Base-by-base conservation (phyloP, 495 filamentous ascomycete species). In the Beverwykella pulmonaria region DNA sequence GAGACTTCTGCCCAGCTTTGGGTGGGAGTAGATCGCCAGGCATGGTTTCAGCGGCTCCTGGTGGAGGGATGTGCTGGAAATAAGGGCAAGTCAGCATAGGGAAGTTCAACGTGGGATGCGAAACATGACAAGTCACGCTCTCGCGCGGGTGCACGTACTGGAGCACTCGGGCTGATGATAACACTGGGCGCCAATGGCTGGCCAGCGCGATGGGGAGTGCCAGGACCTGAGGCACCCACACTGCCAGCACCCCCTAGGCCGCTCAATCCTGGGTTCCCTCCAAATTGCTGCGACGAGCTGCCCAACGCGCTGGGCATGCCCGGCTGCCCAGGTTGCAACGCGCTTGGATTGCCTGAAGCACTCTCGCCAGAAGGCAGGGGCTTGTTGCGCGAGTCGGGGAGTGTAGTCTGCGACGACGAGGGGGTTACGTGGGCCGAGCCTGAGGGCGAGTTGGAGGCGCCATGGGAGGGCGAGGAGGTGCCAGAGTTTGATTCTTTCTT, bases 11-110 rank as follows among this genome's bases (percentile, higher is more conserved):
- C 25, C 90, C 90, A 44, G 86, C 85, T 75, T 95, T 92, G 0
- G 94, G 94, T 30, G 95, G 94, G 29, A 92, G 92, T 59, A 99
- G 90, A 75, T 99, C 94, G 69, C 93, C 91, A 39, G 95, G 94
- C 95, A 99, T 98, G 0, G 93, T 96, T 80, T 99, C 94, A 50
- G 92, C 87, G 48, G 93, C 90, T 64, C 94, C 94, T 53, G 95
- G 95, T 57, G 92, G 92, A 67, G 94, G 92, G 34, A 91, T 82
- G 81, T 98, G 95, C 93, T 97, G 73, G 62, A 66, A 59, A 61
- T n/a, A 27, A 65, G 32, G 30, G 23, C 65, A 17, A 53, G 50
- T 79, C 61, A 80, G 79, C 59, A 53, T 14, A 47, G 46, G 41
- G 50, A 25, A 20, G 32, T 25, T 17, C 15, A 58, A 20, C 9